Evolutionary conservation across 2,329 filamentous ascomycete species (phyloP), one percentile per base, ranked within the genome.

Genomic region (Balansia obtecta): DNA sequence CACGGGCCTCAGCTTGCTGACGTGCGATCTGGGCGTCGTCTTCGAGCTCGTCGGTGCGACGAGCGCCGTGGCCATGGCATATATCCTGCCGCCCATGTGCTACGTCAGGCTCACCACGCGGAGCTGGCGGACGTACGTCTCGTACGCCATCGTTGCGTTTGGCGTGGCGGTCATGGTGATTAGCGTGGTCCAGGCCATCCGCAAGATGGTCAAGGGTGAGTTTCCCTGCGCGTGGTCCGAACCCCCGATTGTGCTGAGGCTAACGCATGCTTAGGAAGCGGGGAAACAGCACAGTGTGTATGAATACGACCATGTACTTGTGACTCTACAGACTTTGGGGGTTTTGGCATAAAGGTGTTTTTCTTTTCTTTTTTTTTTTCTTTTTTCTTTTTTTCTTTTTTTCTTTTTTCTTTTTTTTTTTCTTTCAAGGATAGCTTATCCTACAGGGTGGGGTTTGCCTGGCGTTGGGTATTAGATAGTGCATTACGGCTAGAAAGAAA

Each of bases 31-130:
- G 3, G 93, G 93, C 48, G 80, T 87, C 43, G 91, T 98, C 1
- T 96, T 98, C 62, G 93, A 98, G 71, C 74, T 98, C 16, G 93
- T 98, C 52, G 93, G 93, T 54, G 89, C 93, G 7, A 98, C 93
- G 37, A 94, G 87, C 63, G 93, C 93, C 3, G 93, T 90, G 59
- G 89, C 88, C 7, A 76, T 98, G 65, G 93, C 93, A 0, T 98
- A 97, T 64, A 95, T 98, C 46, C 71, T 98, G 53, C 93, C 93
- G 54, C 93, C 93, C 27, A 71, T 97, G 50, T 98, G 93, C 68
- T 98, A 93, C 66, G 86, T 98, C 62, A 95, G 94, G 70, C 73
- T 98, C 53, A 91, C 87, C 57, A 89, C 82, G 52, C 72, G 82
- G 57, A 83, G 79, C 61, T 86, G 83, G 75, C 83, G 78, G 64